These are phyloP conservation scores for Mycena crocata DNA, from an alignment of 768 basidiomycete species.

Conservation along the genomic window DNA sequence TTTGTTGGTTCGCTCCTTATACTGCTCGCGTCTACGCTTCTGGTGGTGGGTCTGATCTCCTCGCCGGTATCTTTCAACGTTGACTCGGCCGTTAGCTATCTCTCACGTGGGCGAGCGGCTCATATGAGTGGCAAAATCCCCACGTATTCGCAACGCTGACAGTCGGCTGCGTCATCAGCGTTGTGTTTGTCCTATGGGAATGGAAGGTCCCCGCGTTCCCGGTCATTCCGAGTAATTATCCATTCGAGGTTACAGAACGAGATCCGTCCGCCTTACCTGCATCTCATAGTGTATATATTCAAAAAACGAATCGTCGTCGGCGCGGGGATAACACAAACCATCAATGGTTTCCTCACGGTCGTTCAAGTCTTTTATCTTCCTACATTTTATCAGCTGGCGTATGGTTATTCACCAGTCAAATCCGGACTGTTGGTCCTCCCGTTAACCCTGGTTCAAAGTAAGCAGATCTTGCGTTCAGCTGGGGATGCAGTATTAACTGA, in stretches of 20 bases:
- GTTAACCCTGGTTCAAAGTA: slow-evolving; percentile 64
- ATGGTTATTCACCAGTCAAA: slow-evolving; percentile 65
- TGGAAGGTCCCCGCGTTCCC: slow-evolving; percentile 64
- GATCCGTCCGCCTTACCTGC: not conserved
- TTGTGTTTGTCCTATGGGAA: slow-evolving; percentile 65
- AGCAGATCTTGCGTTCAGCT: slow-evolving; percentile 44
- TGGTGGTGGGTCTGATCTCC: slow-evolving; percentile 52
- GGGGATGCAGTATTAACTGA: slow-evolving; percentile 1
- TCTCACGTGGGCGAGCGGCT: slow-evolving; percentile 59
- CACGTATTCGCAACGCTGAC: slow-evolving; percentile 60
- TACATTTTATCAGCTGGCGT: slow-evolving; percentile 67
- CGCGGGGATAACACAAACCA: slow-evolving; percentile 63
- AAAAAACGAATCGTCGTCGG: slow-evolving; percentile 60
- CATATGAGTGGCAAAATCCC: slow-evolving; percentile 65
- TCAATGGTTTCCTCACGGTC: slow-evolving; percentile 59
- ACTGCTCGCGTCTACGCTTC: slow-evolving; percentile 58
- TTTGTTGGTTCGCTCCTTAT: slow-evolving; percentile 61
- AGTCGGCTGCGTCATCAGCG: slow-evolving; percentile 51
- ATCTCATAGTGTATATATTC: slow-evolving; percentile 63
- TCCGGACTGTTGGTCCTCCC: slow-evolving; percentile 68
- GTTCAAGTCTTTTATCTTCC: slow-evolving; percentile 69
- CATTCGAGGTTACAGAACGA: not conserved
- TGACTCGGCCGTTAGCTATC: slow-evolving; percentile 24
- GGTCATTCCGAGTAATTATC: slow-evolving; percentile 59
- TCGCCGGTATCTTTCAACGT: not conserved